phyloP scores from a whole-genome alignment of 2,329 filamentous ascomycete genomes.

The Akanthomyces dipterigenus region DNA sequence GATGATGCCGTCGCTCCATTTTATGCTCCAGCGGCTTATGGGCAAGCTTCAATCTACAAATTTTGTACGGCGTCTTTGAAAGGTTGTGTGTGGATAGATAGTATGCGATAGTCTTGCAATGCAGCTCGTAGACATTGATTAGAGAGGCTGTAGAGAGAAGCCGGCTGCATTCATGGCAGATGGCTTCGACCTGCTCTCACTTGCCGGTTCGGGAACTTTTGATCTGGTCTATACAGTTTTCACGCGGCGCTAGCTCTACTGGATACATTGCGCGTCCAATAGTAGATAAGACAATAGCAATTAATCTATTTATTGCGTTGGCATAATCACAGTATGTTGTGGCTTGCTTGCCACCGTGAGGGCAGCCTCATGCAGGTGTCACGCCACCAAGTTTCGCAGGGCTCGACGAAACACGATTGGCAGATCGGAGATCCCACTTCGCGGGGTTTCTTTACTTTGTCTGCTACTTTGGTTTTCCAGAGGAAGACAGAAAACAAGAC shows the following conservation, averaged over 20 bases:
- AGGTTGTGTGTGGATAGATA: not conserved
- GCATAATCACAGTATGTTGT: not conserved
- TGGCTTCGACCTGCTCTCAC: not conserved
- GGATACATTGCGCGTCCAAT: not conserved
- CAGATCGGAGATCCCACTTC: not conserved
- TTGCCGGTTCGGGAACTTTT: not conserved
- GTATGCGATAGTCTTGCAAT: not conserved
- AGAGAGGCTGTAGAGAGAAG: not conserved
- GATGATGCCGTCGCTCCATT: not conserved
- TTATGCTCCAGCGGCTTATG: not conserved
- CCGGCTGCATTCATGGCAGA: not conserved
- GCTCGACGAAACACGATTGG: not conserved
- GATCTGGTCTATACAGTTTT: not conserved
- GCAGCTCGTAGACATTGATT: no score
- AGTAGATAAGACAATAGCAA: not conserved
- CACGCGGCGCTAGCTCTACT: not conserved
- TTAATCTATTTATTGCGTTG: not conserved
- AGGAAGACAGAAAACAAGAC: not conserved
- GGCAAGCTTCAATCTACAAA: not conserved
- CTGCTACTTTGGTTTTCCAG: not conserved
- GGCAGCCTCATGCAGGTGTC: no score
- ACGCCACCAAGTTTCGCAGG: not conserved
- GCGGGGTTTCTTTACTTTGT: not conserved
- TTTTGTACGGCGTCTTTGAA: not conserved
- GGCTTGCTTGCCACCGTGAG: no score